Conservation (phyloP, 148 eudicot species). For the Fagopyrum tataricum region DNA sequence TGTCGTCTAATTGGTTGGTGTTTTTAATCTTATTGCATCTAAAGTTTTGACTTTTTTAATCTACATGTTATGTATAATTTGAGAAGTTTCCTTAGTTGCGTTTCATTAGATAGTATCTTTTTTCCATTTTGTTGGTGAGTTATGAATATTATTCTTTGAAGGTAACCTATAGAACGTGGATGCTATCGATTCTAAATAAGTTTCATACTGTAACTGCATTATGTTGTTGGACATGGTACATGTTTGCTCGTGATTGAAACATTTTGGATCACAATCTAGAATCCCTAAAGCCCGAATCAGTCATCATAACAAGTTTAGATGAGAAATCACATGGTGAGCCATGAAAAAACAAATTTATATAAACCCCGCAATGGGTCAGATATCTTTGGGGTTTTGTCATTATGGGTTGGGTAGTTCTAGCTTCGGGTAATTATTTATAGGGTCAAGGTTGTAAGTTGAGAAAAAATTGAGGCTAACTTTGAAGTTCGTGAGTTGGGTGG, state of each 20-base stretch:
- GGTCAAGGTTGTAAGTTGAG: background rate
- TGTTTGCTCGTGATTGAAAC: no score
- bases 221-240: background rate
- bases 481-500: background rate
- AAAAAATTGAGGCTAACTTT: background rate
- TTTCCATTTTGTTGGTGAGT: background rate
- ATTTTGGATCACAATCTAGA: no score
- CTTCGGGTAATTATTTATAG: background rate
- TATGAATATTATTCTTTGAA: background rate
- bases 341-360: background rate
- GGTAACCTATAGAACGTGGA: background rate
- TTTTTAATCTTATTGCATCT: background rate
- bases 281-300: background rate
- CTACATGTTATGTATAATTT: background rate
- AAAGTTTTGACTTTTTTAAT: background rate
- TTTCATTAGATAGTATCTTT: background rate
- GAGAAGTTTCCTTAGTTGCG: background rate
- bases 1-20: background rate
- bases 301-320: no score
- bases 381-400: background rate
- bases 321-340: no score
- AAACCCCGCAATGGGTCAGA: background rate
- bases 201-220: background rate
- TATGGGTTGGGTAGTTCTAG: background rate
- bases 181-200: no score